Percentiles rank a stretch among this genome's conserved stretches.
phyloP scores from a whole-genome alignment of 352 stramenopile species.

The Pythium phragmitis region DNA sequence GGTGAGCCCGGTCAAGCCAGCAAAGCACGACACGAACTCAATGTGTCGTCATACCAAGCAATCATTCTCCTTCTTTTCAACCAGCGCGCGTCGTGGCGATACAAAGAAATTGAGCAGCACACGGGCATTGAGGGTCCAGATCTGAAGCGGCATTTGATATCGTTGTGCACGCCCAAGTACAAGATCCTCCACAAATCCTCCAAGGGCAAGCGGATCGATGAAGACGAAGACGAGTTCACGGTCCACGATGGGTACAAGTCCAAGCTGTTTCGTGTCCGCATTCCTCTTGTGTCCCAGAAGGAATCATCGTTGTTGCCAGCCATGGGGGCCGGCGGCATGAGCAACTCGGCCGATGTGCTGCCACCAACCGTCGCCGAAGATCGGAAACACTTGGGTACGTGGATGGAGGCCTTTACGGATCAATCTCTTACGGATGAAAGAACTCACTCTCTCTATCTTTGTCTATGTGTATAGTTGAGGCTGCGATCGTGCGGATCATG shows the following conservation, averaged over 20 bases:
- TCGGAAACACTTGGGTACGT: constrained; percentile 89
- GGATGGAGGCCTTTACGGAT: not conserved
- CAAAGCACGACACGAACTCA: constrained; percentile 91
- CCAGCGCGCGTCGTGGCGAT: constrained; percentile 63
- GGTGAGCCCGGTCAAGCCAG: constrained; percentile 47
- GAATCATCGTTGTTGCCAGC: constrained; percentile 60
- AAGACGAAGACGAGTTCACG: constrained; percentile 92
- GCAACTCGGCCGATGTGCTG: constrained; percentile 66
- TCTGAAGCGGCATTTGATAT: constrained; percentile 95
- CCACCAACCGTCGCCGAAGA: constrained; percentile 94
- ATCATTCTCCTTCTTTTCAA: constrained; percentile 99
- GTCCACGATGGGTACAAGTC: constrained; percentile 95
- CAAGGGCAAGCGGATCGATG: constrained; percentile 96
- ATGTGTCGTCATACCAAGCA: constrained; percentile 98
- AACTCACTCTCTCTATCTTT: not conserved
- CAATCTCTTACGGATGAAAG: not conserved
- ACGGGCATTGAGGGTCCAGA: constrained; percentile 90
- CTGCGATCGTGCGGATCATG: constrained; percentile 95
- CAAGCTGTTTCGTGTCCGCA: constrained; percentile 88
- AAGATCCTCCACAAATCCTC: constrained; percentile 97
- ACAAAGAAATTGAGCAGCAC: constrained; percentile 88
- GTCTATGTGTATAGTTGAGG: constrained; percentile 58
- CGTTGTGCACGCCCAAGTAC: constrained; percentile 97
- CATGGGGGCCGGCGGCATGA: constrained; percentile 32
- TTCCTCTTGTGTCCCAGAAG: constrained; percentile 84